Evolutionary conservation across 208 protist genomes (phyloP), one percentile per base, ranked within the genome.

Genomic region (Giardia duodenalis): DNA sequence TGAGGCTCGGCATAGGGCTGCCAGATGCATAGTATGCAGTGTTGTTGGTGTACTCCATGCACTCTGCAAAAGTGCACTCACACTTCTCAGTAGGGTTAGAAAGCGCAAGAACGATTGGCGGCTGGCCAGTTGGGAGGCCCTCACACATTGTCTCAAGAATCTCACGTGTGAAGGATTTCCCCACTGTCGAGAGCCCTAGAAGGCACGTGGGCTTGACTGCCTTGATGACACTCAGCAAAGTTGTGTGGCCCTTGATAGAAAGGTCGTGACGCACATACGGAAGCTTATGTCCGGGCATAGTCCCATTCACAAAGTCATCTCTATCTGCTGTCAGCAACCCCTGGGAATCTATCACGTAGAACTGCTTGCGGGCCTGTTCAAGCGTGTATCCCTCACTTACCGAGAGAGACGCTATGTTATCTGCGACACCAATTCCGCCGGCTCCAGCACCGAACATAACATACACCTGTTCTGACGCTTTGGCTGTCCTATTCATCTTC

Each of bases 21-120:
- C 94, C 94, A 88, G 93, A 94, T 46, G 94, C 93, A 92, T 94
- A 95, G 4, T 95, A 90, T 46, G 57, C 86, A 0, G n/a, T 22
- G 4, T 94, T 93, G 1, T 94, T 45, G n/a, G 92, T 92, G 92
- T 90, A 94, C 0, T 91, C 46, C 22, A 93, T 67, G 44, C 92
- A 93, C 67, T 95, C 1, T 86, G 93, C 43, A 1, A 76, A 46
- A 43, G 93, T 94, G 89, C 47, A 93, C 67, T 95, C 94, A 44
- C 93, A 92, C 88, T 94, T 94, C 19, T 90, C 93, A 47, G 94
- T 95, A 30, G 94, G 94, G 92, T 95, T 95, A 2, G 93, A 95
- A 46, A 95, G 76, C 42, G 94, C 89, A 19, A 95, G 88, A 88
- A 95, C 94, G 4, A 95, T 88, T 43, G 57, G 67, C 0, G 46